Evolutionary conservation across 805 yeast genomes (phyloP), one percentile per base, ranked within the genome.

Genomic region (Teunomyces barrocoloradensis): DNA sequence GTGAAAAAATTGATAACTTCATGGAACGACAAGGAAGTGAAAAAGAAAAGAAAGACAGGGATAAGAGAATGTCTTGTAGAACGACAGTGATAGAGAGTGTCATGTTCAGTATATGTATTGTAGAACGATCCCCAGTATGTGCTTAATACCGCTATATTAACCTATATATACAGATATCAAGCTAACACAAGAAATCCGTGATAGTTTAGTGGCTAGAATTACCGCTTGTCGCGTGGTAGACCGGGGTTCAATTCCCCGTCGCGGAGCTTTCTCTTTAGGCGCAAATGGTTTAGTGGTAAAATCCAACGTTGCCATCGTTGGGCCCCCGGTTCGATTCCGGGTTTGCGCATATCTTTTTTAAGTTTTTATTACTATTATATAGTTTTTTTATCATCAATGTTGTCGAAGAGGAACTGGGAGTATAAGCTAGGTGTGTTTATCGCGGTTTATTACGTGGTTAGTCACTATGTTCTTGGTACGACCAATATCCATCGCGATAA

Each of bases 391-490:
- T 12, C 32, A 34, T 6, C 43, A 11, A 29, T 41, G 43, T 27
- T 41, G 28, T 37, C 30, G 10, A 36, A 23, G 15, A 42, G 38
- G 36, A 55, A 59, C 44, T 64, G 68, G 69, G 69, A 64, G 47
- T 52, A 49, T 43, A 51, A 55, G 36, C 47, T 61, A 10, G 63
- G 60, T 3, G 18, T 55, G 2, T 53, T 58, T 38, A 51, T 64
- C 15, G 49, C 48, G 2, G 38, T 49, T 5, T 64, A 63, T 47
- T 63, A 54, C 44, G 44, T 57, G 5, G 15, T 60, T 15, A 49
- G 60, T n/a, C 61, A 57, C 40, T 43, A 47, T 10, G 27, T 58
- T 6, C 47, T 57, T 4, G 58, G 52, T 27, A 42, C 51, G 5
- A 48, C 53, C 5, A 48, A 48, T 45, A 38, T 35, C 15, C 46